phyloP scores from a whole-genome alignment of 768 basidiomycete genomes.

The Tylopilus rubrobrunneus region DNA sequence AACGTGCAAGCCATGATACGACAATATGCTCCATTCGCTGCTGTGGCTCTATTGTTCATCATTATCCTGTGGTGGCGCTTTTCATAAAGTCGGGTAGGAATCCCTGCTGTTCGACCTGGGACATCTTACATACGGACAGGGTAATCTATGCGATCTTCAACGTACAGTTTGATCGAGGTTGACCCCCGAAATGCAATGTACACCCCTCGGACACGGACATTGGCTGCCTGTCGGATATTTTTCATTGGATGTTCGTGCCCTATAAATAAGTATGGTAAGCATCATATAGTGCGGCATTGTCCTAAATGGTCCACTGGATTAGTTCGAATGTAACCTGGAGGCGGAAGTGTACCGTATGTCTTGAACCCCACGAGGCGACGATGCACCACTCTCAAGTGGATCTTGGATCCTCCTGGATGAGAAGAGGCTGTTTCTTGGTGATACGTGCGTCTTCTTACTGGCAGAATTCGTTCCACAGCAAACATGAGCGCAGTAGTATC shows the following conservation, averaged over 20 bases:
- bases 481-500: neutral
- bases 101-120: constrained; percentile 12
- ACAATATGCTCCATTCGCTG: constrained; percentile 92
- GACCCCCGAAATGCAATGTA: neutral
- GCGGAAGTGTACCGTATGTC: neutral
- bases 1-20: constrained; percentile 91
- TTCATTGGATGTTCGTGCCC: neutral
- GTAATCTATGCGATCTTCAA: constrained; percentile 27
- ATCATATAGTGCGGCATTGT: neutral
- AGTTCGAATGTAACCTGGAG: neutral
- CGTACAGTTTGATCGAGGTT: neutral
- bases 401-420: neutral
- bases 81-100: constrained; percentile 36
- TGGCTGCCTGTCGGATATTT: neutral
- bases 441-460: neutral
- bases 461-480: neutral
- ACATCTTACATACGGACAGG: constrained; percentile 21
- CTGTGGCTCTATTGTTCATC: constrained; percentile 73
- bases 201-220: neutral
- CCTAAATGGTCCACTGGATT: neutral
- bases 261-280: neutral
- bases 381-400: no score
- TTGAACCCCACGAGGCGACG: neutral
- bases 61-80: constrained; percentile 80
- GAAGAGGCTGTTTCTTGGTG: neutral